Evolutionary conservation across 257 asterid genomes (phyloP), one percentile per base, ranked within the genome.

Genomic region (Fraxinus americana): DNA sequence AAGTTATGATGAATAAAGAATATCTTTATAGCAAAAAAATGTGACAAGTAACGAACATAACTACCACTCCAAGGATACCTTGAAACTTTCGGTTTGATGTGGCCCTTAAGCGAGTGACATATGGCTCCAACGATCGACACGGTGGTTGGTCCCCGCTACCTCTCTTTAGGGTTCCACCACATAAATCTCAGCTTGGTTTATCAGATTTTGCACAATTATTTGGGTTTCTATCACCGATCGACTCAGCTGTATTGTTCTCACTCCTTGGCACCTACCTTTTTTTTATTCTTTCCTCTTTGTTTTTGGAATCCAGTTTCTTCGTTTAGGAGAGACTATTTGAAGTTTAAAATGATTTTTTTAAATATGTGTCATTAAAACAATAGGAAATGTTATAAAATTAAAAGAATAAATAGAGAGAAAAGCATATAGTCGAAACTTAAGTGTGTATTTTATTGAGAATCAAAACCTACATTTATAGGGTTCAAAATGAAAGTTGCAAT

Each of bases 11-110:
- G 13, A 75, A 82, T 82, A 73, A 80, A 61, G 67, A 30, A 27
- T 70, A 7, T 27, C 29, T 27, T 6, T 52, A 38, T 35, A 67
- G 72, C 38, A 34, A 75, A 76, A 75, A 70, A 85, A 72, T 77
- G 71, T 80, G 88, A 84, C 88, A 86, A 76, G 75, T 86, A 88
- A 88, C 90, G 87, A 84, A 86, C 85, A 86, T 80, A 88, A 86
- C 91, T 82, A 88, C 82, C 90, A 27, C 13, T 84, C 75, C 67
- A n/a, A 32, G 25, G 41, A 77, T 75, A 81, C 65, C 66, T 76
- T 70, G 75, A 71, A 65, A 80, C 87, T 86, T 86, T 84, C 85
- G 86, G 82, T n/a, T 39, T 70, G 78, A 81, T 75, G 82, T 69
- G 70, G 68, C 78, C 77, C 59, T 54, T n/a, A 13, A 29, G 70